A percentile compares a stretch with the other conserved stretches of the same genome.
Conservation (phyloP, 2,329 filamentous ascomycete species). For the Onygenales sp. region DNA sequence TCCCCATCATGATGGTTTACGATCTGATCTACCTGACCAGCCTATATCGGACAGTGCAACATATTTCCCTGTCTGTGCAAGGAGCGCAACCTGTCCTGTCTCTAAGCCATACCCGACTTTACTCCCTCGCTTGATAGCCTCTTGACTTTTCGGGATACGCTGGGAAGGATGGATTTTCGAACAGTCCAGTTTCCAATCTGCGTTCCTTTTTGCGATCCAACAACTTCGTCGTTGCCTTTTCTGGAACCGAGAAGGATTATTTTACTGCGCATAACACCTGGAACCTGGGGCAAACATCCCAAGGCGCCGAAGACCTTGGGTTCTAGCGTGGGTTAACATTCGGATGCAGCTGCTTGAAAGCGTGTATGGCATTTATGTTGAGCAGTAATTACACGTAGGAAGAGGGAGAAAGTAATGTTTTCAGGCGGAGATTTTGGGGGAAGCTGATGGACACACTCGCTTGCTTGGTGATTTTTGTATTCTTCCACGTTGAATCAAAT, state of each 20-base stretch:
- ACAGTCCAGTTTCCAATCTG: neutral
- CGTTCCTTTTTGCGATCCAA: neutral
- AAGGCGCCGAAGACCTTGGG: neutral
- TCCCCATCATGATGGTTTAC: neutral
- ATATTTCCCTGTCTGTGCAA: neutral
- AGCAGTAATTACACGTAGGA: neutral
- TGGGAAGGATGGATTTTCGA: neutral
- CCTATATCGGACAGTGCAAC: neutral
- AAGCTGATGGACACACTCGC: neutral
- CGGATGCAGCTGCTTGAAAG: neutral
- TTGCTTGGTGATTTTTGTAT: neutral
- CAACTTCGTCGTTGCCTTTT: neutral
- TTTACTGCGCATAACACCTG: neutral
- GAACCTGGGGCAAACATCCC: neutral
- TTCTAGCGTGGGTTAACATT: neutral
- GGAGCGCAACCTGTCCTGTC: neutral
- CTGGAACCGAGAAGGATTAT: neutral
- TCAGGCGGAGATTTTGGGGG: neutral
- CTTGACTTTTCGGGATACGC: neutral
- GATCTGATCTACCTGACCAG: neutral
- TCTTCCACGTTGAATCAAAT: neutral
- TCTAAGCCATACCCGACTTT: neutral
- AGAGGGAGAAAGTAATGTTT: neutral
- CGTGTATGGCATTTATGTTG: neutral
- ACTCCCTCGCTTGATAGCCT: neutral